Conservation (phyloP, 768 basidiomycete genomes). For the Tulasnella sp. region DNA sequence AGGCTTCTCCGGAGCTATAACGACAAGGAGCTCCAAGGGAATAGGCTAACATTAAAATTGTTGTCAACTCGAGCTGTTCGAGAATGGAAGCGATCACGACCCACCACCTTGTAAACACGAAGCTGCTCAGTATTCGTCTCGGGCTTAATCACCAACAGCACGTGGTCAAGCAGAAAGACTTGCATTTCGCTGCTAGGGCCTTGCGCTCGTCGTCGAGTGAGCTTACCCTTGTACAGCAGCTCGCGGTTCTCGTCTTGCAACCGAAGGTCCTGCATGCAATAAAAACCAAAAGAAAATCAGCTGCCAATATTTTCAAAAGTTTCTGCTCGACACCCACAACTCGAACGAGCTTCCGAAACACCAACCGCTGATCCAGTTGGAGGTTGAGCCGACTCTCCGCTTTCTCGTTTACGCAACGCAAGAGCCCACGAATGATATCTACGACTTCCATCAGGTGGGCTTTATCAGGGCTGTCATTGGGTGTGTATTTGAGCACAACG, state of each 20-base stretch:
- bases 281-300: too few species aligned
- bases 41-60: conserved; percentile 63
- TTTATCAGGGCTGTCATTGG: conserved; percentile 87
- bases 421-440: conserved; percentile 70
- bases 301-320: too few species aligned
- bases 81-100: conserved; percentile 37
- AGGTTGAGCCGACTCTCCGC: conserved; percentile 95
- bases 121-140: conserved; percentile 89
- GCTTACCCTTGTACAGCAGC: conserved; percentile 82
- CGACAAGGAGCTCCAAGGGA: conserved; percentile 84
- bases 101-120: conserved; percentile 87
- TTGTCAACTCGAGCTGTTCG: too few species aligned
- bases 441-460: conserved; percentile 70
- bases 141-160: conserved; percentile 90
- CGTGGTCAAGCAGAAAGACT: conserved; percentile 96
- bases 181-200: conserved; percentile 82
- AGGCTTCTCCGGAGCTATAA: conserved; percentile 73
- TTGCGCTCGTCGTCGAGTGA: conserved; percentile 79
- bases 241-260: conserved; percentile 85
- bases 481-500: conserved; percentile 87
- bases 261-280: conserved; percentile 62
- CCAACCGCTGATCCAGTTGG: conserved; percentile 87
- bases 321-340: conserved; percentile 55
- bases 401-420: conserved; percentile 83
- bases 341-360: conserved; percentile 84